Percentiles rank a stretch among this genome's conserved stretches.
Evolutionary conservation across 192 early-diverging fungal species (phyloP).

Genomic region (Podila horticola): DNA sequence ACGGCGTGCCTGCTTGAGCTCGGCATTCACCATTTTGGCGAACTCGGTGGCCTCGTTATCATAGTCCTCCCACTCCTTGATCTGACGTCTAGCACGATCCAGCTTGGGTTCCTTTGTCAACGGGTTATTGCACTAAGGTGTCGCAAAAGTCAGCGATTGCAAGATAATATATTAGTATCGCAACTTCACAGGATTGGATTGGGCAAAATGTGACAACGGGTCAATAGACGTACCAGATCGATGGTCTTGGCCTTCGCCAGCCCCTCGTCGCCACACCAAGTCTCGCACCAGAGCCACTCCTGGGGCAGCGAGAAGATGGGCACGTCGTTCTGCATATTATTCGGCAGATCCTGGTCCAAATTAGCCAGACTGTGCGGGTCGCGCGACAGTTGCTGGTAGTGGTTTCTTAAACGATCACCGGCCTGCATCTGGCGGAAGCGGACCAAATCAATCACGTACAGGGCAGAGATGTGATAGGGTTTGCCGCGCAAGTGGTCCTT

Average conservation of each 20-base stretch:
- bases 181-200: no score
- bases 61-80: constrained; percentile 94
- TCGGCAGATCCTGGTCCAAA: constrained; percentile 98
- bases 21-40: constrained; percentile 46
- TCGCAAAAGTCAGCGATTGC: neutral
- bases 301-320: constrained; percentile 94
- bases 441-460: constrained; percentile 96
- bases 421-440: constrained; percentile 93
- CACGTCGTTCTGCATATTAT: constrained; percentile 93
- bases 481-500: constrained; percentile 83
- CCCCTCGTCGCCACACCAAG: constrained; percentile 93
- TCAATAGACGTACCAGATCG: constrained; percentile 78
- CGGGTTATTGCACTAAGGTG: constrained; percentile 93
- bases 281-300: constrained; percentile 99
- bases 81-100: constrained; percentile 87
- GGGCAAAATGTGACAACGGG: neutral
- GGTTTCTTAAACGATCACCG: constrained; percentile 90
- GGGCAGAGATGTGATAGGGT: constrained; percentile 96
- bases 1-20: constrained; percentile 14
- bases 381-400: constrained; percentile 91
- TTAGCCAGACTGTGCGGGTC: constrained; percentile 94
- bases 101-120: constrained; percentile 99
- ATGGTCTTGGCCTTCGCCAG: constrained; percentile 94
- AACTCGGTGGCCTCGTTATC: constrained; percentile 74
- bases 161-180: neutral